phyloP scores from a whole-genome alignment of 2,329 filamentous ascomycete genomes.

The Ophiostoma sp. region DNA sequence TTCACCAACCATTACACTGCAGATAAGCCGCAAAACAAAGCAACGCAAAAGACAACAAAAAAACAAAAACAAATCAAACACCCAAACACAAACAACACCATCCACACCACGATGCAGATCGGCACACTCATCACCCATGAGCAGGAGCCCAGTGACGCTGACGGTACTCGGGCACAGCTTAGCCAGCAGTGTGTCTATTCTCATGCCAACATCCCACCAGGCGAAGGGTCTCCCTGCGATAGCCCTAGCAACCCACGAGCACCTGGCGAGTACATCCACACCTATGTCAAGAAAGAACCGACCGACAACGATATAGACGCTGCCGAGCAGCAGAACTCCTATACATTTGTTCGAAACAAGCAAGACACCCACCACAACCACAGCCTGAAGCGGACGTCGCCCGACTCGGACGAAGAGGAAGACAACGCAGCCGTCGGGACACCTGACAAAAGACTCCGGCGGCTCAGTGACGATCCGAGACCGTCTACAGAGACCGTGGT shows the following conservation, averaged over 20 bases:
- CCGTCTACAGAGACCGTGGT: not conserved
- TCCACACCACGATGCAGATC: not conserved
- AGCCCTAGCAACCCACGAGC: not conserved
- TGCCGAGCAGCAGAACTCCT: not conserved
- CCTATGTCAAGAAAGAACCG: not conserved
- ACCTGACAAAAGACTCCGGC: not conserved
- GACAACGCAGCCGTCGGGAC: not conserved
- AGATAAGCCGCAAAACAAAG: not conserved
- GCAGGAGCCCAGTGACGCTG: not conserved
- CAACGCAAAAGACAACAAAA: not conserved
- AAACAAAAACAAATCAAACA: not conserved
- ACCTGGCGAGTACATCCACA: not conserved
- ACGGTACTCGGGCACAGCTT: not conserved
- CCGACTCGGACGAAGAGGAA: not conserved
- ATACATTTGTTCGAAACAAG: not conserved
- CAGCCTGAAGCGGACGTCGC: not conserved
- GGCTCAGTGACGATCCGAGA: constrained; percentile 13
- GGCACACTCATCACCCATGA: not conserved
- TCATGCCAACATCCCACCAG: not conserved
- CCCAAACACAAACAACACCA: not conserved
- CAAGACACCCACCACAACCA: not conserved
- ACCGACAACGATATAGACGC: not conserved
- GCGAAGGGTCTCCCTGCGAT: not conserved
- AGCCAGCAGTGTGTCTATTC: not conserved
- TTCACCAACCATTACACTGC: not conserved